Conservation (phyloP, 305 asterid genomes). For the Vinca major region DNA sequence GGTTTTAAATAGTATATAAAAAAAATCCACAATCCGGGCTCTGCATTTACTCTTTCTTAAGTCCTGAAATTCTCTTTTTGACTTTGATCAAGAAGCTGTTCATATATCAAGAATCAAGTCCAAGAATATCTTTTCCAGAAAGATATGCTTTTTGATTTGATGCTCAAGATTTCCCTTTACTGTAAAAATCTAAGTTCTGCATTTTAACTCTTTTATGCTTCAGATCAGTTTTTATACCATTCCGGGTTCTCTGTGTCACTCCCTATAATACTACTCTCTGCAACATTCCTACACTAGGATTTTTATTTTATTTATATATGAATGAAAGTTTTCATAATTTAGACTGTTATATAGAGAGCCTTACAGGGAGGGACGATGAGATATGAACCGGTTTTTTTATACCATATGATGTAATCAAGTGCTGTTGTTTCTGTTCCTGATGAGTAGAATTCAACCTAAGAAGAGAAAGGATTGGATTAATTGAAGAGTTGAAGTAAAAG, state of each 20-base stretch:
- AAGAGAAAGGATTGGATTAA: not conserved
- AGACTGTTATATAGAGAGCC: no score
- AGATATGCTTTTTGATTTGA: constrained; percentile 9
- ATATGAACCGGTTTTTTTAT: not conserved
- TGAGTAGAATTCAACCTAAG: constrained; percentile 4
- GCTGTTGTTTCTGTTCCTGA: not conserved
- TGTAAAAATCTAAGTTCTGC: not conserved
- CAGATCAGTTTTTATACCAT: not conserved
- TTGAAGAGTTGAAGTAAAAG: constrained; percentile 7
- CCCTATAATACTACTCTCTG: no score
- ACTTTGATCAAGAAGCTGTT: not conserved
- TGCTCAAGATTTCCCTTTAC: not conserved
- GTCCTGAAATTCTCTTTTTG: not conserved
- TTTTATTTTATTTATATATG: no score
- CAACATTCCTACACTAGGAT: no score
- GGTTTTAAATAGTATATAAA: not conserved
- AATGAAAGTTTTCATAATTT: no score
- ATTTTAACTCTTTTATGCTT: not conserved
- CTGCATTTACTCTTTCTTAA: constrained; percentile 5
- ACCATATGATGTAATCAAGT: not conserved
- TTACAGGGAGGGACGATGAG: no score
- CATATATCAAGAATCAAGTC: constrained; percentile 5
- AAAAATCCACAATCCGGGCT: not conserved
- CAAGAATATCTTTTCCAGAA: not conserved
- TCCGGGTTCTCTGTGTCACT: no score